Percentiles rank a stretch among this genome's conserved stretches.
Conservation (phyloP, 345 rosid species). For the Leavenworthia alabamica region DNA sequence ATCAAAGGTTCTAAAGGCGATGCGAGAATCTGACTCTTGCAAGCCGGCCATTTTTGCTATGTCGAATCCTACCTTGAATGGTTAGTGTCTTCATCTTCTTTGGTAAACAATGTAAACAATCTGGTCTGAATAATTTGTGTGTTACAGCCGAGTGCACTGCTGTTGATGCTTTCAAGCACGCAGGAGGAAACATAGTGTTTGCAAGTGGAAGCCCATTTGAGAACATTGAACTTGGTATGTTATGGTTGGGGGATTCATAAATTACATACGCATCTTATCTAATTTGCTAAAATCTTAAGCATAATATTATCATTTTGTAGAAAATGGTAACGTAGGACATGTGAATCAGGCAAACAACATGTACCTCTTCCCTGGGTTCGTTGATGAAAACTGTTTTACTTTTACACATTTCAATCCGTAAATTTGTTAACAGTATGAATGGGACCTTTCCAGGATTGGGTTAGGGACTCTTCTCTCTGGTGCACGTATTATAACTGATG, state of each 20-base stretch:
- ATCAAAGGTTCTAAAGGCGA: conserved; percentile 79
- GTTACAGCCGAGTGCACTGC: conserved; percentile 94
- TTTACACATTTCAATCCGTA: neutral
- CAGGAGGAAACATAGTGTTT: conserved; percentile 85
- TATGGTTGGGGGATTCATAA: neutral
- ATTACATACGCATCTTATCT: conserved; percentile 3
- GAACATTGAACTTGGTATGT: conserved; percentile 70
- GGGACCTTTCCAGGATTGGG: conserved; percentile 57
- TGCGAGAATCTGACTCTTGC: conserved; percentile 71
- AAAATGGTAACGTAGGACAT: conserved; percentile 79
- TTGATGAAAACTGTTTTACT: conserved; percentile 11
- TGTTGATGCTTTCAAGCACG: conserved; percentile 83
- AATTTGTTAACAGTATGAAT: neutral
- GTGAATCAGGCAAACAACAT: conserved; percentile 98
- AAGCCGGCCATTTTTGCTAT: conserved; percentile 96
- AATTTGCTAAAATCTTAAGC: neutral
- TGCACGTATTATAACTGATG: conserved; percentile 71
- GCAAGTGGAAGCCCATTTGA: conserved; percentile 99
- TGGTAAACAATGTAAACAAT: neutral
- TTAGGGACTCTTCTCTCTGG: conserved; percentile 84
- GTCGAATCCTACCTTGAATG: conserved; percentile 96
- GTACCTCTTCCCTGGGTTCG: conserved; percentile 98
- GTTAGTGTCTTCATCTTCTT: conserved; percentile 37
- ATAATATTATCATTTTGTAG: conserved; percentile 34
- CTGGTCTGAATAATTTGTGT: neutral